Evolutionary conservation across 805 yeast species (phyloP), one percentile per base, ranked within the genome.

Genomic region (Kazachstania kunashirensis): DNA sequence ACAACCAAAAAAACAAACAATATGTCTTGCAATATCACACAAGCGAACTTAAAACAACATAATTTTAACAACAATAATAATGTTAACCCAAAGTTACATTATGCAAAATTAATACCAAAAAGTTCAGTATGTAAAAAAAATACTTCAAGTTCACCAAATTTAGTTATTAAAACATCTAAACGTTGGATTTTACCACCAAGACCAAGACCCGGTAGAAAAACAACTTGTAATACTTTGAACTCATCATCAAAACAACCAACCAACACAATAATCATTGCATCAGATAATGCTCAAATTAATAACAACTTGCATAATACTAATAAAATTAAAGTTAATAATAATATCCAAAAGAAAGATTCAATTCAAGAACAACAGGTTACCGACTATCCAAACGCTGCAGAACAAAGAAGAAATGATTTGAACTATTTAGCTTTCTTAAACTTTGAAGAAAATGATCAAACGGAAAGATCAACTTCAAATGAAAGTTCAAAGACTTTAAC

Each of bases 131-230:
- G 16, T n/a, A 27, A 27, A 18, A 29, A 29, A 17, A 18, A 12
- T 19, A 17, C 17, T n/a, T 18, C 23, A 4, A 29, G 30, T n/a
- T 29, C 31, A 6, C 31, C 31, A 10, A 28, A 36, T 12, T 29
- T 43, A 16, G 36, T 39, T 14, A 38, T 48, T 6, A 74, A 68
- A 47, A 78, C 89, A 1, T 79, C 86, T 35, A 79, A 79, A 51
- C 77, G 75, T 51, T 84, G 92, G 88, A 86, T 80, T 6, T 62
- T 82, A 21, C 94, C 94, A 3, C 94, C 94, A 9, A 66, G 92
- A 45, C 92, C 94, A 18, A 79, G 82, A 46, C 82, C 83, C 0
- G 83, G 82, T 15, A 61, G 78, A 34, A 74, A 73, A 46, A 77
- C 77, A 4, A 19, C 24, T 6, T 10, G 12, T 19, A 29, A 4